Conservation (phyloP, 768 basidiomycete genomes). For the Termitomyces bulborhizus region DNA sequence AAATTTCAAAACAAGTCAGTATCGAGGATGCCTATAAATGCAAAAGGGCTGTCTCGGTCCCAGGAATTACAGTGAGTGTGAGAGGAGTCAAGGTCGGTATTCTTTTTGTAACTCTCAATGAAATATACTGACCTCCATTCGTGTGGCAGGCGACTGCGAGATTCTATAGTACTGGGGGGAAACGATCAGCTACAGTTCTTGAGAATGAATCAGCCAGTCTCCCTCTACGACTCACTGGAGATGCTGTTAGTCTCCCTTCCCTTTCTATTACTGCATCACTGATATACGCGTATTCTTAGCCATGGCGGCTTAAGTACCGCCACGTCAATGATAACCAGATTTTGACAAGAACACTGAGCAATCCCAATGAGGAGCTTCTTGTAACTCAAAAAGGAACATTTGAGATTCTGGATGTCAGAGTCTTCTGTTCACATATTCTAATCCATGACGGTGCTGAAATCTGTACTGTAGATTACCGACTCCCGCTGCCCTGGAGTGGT, state of each 20-base stretch:
- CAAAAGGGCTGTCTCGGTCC: slow-evolving; percentile 64
- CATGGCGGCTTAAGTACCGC: slow-evolving; percentile 82
- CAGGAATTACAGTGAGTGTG: slow-evolving; percentile 82
- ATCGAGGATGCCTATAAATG: slow-evolving; percentile 89
- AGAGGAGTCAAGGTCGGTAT: slow-evolving; percentile 60
- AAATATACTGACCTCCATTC: background rate
- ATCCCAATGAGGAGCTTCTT: slow-evolving; percentile 65
- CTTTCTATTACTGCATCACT: background rate
- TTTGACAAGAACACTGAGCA: slow-evolving; percentile 36
- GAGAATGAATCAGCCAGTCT: slow-evolving; percentile 69
- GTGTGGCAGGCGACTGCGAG: slow-evolving; percentile 68
- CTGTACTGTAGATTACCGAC: slow-evolving; percentile 62
- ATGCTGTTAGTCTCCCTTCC: slow-evolving; percentile 53
- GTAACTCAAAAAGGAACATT: slow-evolving; percentile 77
- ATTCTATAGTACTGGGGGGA: slow-evolving; percentile 67
- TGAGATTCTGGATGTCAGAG: slow-evolving; percentile 59
- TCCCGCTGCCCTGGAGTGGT: slow-evolving; percentile 81
- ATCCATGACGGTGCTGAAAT: background rate
- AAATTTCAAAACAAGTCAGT: slow-evolving; percentile 45
- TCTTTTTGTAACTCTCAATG: slow-evolving; percentile 10
- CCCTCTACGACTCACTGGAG: slow-evolving; percentile 85
- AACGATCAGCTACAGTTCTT: slow-evolving; percentile 56
- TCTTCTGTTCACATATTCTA: background rate
- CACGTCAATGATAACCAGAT: slow-evolving; percentile 36
- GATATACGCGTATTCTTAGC: slow-evolving; percentile 38